These are phyloP conservation scores for Scheffersomyces ergatensis DNA, from an alignment of 805 yeast genomes.

Conservation along the genomic window DNA sequence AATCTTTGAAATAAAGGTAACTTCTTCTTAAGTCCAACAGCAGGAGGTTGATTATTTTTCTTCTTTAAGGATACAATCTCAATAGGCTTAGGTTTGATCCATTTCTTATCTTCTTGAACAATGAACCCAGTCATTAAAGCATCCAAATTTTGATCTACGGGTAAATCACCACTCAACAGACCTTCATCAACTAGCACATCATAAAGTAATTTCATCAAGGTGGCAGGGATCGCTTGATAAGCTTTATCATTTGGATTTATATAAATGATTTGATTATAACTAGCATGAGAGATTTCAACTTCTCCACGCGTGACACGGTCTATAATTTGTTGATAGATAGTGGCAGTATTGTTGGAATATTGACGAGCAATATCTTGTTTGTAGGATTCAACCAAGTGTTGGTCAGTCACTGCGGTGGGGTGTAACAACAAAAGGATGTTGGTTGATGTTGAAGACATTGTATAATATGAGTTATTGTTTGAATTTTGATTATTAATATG, in stretches of 20 bases:
- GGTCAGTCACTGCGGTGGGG: constrained; percentile 64
- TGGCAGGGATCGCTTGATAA: constrained; percentile 46
- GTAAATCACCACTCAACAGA: constrained; percentile 50
- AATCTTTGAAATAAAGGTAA: constrained; percentile 16
- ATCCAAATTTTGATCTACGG: constrained; percentile 50
- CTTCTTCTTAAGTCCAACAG: constrained; percentile 11
- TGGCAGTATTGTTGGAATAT: constrained; percentile 17
- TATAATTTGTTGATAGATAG: constrained; percentile 50
- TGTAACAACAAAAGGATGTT: constrained; percentile 50
- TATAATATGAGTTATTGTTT: no score
- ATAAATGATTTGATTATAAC: constrained; percentile 48
- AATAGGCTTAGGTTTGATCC: constrained; percentile 53
- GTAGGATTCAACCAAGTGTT: constrained; percentile 39
- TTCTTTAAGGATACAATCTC: constrained; percentile 32
- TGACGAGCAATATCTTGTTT: constrained; percentile 29
- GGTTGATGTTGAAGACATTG: no score
- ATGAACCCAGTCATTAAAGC: constrained; percentile 68
- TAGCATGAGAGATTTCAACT: constrained; percentile 32
- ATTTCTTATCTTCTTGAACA: constrained; percentile 36
- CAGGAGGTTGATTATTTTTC: constrained; percentile 3
- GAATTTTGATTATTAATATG: no score
- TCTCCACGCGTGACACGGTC: constrained; percentile 54
- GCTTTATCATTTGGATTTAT: constrained; percentile 49
- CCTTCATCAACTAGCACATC: constrained; percentile 45
- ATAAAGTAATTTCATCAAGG: constrained; percentile 35